These are phyloP conservation scores for Nakaseomyces uthaithaninus DNA, from an alignment of 1,139 yeast species.

Conservation along the genomic window DNA sequence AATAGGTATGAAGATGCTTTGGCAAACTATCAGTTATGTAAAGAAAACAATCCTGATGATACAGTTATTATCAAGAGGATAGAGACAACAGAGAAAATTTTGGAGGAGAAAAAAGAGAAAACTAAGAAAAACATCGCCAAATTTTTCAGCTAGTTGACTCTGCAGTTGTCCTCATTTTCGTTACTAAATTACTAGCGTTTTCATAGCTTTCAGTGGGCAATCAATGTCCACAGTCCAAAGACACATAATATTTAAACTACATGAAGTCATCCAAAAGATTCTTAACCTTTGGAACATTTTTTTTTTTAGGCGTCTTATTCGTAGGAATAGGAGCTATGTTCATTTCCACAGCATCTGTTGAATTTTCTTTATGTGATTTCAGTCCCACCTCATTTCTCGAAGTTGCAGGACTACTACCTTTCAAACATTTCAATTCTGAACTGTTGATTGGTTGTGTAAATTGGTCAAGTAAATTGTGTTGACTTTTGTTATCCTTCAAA, in stretches of 20 bases:
- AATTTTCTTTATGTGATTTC: no score
- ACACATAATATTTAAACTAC: neutral
- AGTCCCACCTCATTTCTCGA: no score
- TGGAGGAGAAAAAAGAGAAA: constrained; percentile 39
- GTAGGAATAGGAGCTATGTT: neutral
- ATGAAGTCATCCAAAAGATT: constrained; percentile 10
- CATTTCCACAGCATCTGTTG: no score
- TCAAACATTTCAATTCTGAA: no score
- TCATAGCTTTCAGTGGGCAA: neutral
- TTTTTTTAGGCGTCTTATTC: no score
- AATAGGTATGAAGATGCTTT: constrained; percentile 46
- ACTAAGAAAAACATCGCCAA: constrained; percentile 51
- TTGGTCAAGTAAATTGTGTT: constrained; percentile 10
- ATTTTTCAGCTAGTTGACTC: constrained; percentile 36
- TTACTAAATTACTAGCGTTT: neutral
- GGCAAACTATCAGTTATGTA: constrained; percentile 40
- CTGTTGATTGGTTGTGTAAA: constrained; percentile 4
- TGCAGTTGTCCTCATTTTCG: neutral
- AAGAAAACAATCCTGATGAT: constrained; percentile 42
- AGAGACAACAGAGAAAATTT: constrained; percentile 34
- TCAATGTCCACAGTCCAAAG: neutral
- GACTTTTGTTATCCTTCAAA: no score
- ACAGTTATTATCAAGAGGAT: constrained; percentile 41
- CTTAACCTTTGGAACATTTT: constrained; percentile 7
- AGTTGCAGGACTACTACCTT: neutral